A percentile compares a stretch with the other conserved stretches of the same genome.
These are phyloP conservation scores for Hamigera avellanea DNA, from an alignment of 495 filamentous ascomycete species.

Conservation along the genomic window DNA sequence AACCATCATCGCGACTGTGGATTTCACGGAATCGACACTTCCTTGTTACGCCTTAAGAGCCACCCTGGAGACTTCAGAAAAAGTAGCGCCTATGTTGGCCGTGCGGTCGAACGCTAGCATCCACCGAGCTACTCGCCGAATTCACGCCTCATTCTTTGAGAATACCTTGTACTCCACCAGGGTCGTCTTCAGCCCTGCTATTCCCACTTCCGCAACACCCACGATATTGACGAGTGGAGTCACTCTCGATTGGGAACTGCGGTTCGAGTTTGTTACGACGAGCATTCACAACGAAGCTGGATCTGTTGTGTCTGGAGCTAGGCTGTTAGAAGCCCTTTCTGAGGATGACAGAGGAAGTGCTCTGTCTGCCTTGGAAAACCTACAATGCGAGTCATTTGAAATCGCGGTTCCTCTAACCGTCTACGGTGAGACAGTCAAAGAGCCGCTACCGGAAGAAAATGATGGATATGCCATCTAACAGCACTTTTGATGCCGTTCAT, in stretches of 20 bases:
- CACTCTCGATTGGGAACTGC: slow-evolving; percentile 71
- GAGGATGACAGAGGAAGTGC: slow-evolving; percentile 68
- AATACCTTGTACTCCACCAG: slow-evolving; percentile 67
- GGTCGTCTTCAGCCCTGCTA: slow-evolving; percentile 67
- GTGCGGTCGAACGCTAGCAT: slow-evolving; percentile 78
- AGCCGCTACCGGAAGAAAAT: slow-evolving; percentile 32
- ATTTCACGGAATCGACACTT: slow-evolving; percentile 63
- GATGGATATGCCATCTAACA: slow-evolving; percentile 33
- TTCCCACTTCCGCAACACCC: slow-evolving; percentile 72
- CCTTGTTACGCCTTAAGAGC: slow-evolving; percentile 71
- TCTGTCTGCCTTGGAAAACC: slow-evolving; percentile 58
- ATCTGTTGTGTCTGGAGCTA: slow-evolving; percentile 22
- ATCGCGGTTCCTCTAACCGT: slow-evolving; percentile 73
- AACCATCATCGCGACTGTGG: slow-evolving; percentile 66
- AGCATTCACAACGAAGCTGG: slow-evolving; percentile 19
- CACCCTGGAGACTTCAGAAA: slow-evolving; percentile 68
- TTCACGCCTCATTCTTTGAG: slow-evolving; percentile 65
- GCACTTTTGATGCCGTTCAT: no score
- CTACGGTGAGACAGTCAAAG: slow-evolving; percentile 56
- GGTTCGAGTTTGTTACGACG: slow-evolving; percentile 80
- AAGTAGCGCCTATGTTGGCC: slow-evolving; percentile 64
- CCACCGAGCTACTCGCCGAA: slow-evolving; percentile 68
- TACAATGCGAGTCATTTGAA: slow-evolving; percentile 83
- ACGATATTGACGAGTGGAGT: slow-evolving; percentile 84
- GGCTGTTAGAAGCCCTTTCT: slow-evolving; percentile 39